Percentiles rank a stretch among this genome's conserved stretches.
Evolutionary conservation across 805 yeast genomes (phyloP).

Genomic region (Teunomyces aglyptinius): DNA sequence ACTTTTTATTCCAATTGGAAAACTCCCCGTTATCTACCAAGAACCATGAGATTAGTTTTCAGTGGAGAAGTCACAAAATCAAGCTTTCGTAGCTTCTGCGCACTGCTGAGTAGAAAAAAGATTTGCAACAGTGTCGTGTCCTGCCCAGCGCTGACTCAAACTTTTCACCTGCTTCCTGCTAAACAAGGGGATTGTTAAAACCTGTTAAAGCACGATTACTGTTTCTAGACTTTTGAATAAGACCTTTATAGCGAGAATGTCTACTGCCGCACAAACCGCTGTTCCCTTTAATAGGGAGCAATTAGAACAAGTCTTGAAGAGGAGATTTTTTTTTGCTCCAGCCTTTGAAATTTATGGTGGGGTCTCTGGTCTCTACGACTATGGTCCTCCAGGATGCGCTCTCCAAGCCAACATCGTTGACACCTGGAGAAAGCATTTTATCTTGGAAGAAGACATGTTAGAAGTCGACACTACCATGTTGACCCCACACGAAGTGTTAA

Average conservation of each 20-base stretch:
- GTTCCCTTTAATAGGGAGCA: constrained; percentile 75
- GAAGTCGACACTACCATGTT: constrained; percentile 98
- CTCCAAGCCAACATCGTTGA: constrained; percentile 95
- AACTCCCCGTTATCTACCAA: too few species aligned
- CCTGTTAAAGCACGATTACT: constrained; percentile 1
- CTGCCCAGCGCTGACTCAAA: constrained; percentile 3
- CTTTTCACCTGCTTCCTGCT: not conserved
- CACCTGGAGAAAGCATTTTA: constrained; percentile 96
- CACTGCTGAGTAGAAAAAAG: not conserved
- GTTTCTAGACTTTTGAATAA: constrained; percentile 1
- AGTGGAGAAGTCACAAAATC: too few species aligned
- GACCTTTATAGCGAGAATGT: constrained; percentile 18
- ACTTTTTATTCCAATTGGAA: too few species aligned
- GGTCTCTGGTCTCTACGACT: constrained; percentile 95
- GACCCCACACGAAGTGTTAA: constrained; percentile 95
- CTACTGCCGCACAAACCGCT: constrained; percentile 23
- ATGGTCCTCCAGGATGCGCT: constrained; percentile 99
- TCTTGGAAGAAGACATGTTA: constrained; percentile 96
- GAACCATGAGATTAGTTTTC: too few species aligned
- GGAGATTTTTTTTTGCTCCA: constrained; percentile 97
- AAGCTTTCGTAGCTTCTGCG: not conserved
- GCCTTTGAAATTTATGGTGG: constrained; percentile 98
- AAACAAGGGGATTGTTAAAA: not conserved
- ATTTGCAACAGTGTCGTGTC: constrained; percentile 3
- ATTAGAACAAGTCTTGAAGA: constrained; percentile 85